Base-by-base conservation (phyloP, 2,329 filamentous ascomycete species). In the Ophiognomonia clavigignenti-juglandacearum region DNA sequence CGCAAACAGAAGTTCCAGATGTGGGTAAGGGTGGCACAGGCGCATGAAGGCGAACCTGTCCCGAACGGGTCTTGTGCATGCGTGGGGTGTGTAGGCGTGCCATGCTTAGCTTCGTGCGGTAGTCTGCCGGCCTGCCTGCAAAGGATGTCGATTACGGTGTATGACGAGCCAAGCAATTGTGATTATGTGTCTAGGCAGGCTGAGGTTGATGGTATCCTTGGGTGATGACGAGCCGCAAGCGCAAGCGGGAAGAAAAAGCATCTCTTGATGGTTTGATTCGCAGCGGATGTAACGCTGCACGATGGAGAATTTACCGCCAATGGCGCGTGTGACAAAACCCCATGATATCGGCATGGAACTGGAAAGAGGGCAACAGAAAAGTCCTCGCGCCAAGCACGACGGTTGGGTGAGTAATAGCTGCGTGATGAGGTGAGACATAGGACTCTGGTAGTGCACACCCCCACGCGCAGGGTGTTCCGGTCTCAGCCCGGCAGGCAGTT, bases 311-410 rank as follows among this genome's bases (percentile, higher is more conserved):
- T n/a, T n/a, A 16, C 43, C 49, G 49, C 49, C 41, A 48, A 45
- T 36, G 34, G 49, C 49, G 49, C 49, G 42, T 51, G 43, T 51
- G 49, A 51, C 41, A 45, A 43, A 48, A 48, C 26, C 49, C 42
- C 45, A 35, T 51, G 45, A 51, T 48, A 24, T 35, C 41, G n/a
- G 23, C 6, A 40, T 19, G 32, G 16, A 42, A 36, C 9, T n/a
- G 20, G 42, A 39, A 43, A 45, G 40, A 47, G 23, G 32, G 34
- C 31, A 31, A 39, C 36, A 14, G n/a, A 27, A 14, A 3, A 39
- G 22, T 13, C 14, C 6, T 10, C 26, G 26, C 14, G 26, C 24
- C 29, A 6, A n/a, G 19, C 18, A n/a, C 38, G 18, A 19, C n/a
- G 16, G 11, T 29, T 41, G 19, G 10, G 26, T 31, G 24, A 18